Evolutionary conservation across 768 basidiomycete genomes (phyloP), one percentile per base, ranked within the genome.

Genomic region (Cystofilobasidium ferigula): DNA sequence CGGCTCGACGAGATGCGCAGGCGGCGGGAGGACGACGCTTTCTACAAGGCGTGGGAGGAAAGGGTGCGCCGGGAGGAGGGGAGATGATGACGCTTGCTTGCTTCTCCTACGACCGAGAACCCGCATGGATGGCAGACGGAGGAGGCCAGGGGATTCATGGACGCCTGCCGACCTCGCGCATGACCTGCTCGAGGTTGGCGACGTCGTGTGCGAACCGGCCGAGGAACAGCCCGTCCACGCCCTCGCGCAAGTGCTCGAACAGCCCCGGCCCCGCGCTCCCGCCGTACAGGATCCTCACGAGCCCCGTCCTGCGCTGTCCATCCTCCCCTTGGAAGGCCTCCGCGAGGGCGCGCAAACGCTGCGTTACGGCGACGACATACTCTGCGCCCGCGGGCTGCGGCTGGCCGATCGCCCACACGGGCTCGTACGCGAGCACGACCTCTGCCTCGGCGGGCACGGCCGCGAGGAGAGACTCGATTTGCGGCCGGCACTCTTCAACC

Each of bases 351-450:
- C 69, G 40, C 24, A 67, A 30, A 12, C 47, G 35, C 57, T 45
- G 32, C 18, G 57, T 57, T 16, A 69, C 65, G n/a, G n/a, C 65
- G 20, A 67, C 62, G 62, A 67, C 62, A 53, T 69, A 60, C 13
- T 45, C 58, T n/a, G 69, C 51, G 42, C 53, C 45, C 0, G 69
- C 69, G 16, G 69, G 69, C 18, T 56, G 18, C 0, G 56, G n/a
- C 35, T 67, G 34, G 7, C 69, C 69, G 53, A 69, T 69, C 24
- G 69, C 69, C 65, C 65, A 69, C 42, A 69, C 69, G 13, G 69
- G 69, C 45, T 69, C 69, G 51, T 69, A 69, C 13, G 69, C 69
- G 20, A 69, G 48, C 42, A 69, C 53, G 61, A 69, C 43, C 30
- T 67, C 65, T 7, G 32, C 45, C 3, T 47, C 48, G 24, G 13